Percentiles rank a stretch among this genome's conserved stretches.
These are phyloP conservation scores for Phytophthora fragariae DNA, from an alignment of 352 stramenopile species.

Conservation along the genomic window DNA sequence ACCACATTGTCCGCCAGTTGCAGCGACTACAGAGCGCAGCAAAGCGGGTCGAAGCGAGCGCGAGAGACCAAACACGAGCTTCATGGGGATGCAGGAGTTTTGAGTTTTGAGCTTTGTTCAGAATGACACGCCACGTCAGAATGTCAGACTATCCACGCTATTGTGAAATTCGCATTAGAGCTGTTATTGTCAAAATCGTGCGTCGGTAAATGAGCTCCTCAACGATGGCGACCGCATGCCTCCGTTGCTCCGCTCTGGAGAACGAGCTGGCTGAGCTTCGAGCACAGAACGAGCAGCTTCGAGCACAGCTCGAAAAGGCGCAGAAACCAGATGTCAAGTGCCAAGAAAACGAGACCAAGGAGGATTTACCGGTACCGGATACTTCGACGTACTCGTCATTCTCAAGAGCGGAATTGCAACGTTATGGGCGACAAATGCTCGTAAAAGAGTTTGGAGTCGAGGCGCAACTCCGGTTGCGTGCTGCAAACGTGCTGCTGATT, in stretches of 20 bases:
- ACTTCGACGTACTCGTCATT: conserved; percentile 50
- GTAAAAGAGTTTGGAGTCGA: conserved; percentile 91
- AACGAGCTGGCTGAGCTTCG: conserved; percentile 35
- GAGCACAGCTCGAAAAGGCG: conserved; percentile 15
- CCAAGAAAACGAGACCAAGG: conserved; percentile 1
- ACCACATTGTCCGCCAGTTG: background rate
- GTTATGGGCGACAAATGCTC: conserved; percentile 96
- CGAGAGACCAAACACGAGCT: conserved; percentile 10
- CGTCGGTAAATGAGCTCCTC: conserved; percentile 3
- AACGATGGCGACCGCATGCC: conserved; percentile 20
- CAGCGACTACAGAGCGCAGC: conserved; percentile 9
- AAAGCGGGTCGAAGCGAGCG: conserved; percentile 13
- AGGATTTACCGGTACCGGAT: conserved; percentile 12
- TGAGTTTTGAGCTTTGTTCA: background rate
- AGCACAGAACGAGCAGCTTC: conserved; percentile 41
- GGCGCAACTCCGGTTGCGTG: conserved; percentile 87
- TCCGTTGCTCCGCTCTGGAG: conserved; percentile 38
- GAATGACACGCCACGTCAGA: conserved; percentile 30
- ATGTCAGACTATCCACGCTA: conserved; percentile 27
- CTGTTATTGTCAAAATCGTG: conserved; percentile 25
- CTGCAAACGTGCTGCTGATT: conserved; percentile 90
- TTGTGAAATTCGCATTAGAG: conserved; percentile 9
- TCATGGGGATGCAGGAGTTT: conserved; percentile 13
- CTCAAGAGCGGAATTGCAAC: conserved; percentile 62
- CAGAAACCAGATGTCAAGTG: conserved; percentile 2